A percentile compares a stretch with the other conserved stretches of the same genome.
phyloP scores from a whole-genome alignment of 176 grass and related monocot genomes.

The Paspalum notatum region DNA sequence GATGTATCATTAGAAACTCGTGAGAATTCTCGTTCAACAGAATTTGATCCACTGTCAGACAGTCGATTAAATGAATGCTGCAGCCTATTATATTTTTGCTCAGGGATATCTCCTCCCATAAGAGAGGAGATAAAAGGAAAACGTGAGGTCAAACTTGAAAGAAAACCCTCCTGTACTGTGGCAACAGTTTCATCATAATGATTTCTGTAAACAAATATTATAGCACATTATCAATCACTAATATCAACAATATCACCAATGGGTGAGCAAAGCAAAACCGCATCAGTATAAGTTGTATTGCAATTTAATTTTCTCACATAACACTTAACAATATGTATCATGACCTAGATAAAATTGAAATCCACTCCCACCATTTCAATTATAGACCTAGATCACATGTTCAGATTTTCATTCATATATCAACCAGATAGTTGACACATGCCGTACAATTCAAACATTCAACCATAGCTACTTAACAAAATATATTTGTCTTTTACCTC shows the following conservation, averaged over 20 bases:
- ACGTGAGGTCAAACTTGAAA: slow-evolving; percentile 59
- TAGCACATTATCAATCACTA: slow-evolving; percentile 22
- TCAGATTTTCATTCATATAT: slow-evolving; percentile 27
- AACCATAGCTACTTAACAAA: not conserved
- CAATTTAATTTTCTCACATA: not conserved
- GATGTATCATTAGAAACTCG: slow-evolving; percentile 36
- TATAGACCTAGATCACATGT: slow-evolving; percentile 2
- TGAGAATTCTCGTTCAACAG: slow-evolving; percentile 27
- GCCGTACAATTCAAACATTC: slow-evolving; percentile 8
- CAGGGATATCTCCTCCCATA: slow-evolving; percentile 54
- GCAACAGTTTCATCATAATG: slow-evolving; percentile 45
- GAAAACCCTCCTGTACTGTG: slow-evolving; percentile 60
- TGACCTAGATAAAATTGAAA: slow-evolving; percentile 17
- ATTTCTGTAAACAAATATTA: slow-evolving; percentile 39
- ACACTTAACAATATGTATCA: not conserved
- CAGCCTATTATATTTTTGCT: slow-evolving; percentile 23
- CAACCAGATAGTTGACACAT: slow-evolving; percentile 14
- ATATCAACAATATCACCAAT: not conserved
- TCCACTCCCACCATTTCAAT: not conserved
- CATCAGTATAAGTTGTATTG: not conserved
- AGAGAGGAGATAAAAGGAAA: slow-evolving; percentile 80
- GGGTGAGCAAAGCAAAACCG: slow-evolving; percentile 24
- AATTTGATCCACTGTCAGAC: slow-evolving; percentile 34
- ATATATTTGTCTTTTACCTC: too few relatives aligned
- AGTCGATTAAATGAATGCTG: slow-evolving; percentile 38